Conservation (phyloP, 129 eudicot genomes). For the Heracleum sosnowskyi region DNA sequence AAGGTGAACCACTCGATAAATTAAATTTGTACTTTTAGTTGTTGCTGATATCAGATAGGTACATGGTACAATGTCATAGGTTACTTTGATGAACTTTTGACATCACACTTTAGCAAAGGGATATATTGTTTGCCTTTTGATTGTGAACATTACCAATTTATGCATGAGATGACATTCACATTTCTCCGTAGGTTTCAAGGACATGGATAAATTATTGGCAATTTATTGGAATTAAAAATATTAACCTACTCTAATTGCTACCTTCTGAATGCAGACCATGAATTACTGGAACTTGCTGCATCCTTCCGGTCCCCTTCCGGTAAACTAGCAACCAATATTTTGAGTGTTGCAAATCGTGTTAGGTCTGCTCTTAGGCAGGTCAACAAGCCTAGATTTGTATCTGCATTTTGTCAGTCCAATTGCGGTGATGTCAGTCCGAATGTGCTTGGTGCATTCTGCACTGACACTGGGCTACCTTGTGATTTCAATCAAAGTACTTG, state of each 20-base stretch:
- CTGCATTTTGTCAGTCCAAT: slow-evolving; percentile 94
- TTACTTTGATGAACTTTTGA: neutral
- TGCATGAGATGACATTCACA: neutral
- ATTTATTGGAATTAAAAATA: neutral
- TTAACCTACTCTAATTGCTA: slow-evolving; percentile 6
- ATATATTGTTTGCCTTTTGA: neutral
- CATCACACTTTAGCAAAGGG: neutral
- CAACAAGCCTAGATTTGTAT: slow-evolving; percentile 71
- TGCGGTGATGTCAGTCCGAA: slow-evolving; percentile 99
- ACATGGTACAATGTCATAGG: neutral
- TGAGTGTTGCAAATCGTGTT: slow-evolving; percentile 74
- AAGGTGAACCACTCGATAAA: neutral
- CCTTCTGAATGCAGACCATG: slow-evolving; percentile 53
- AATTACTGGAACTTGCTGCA: slow-evolving; percentile 70
- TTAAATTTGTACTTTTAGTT: neutral
- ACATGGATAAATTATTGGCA: neutral
- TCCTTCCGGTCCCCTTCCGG: slow-evolving; percentile 67
- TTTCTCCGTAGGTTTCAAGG: neutral
- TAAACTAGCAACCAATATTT: slow-evolving; percentile 49
- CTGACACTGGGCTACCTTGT: slow-evolving; percentile 88
- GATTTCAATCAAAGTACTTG: slow-evolving; percentile 96
- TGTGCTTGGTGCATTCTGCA: slow-evolving; percentile 95
- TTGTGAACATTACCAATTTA: neutral
- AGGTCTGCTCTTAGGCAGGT: slow-evolving; percentile 65
- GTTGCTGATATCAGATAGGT: neutral